A percentile compares a stretch with the other conserved stretches of the same genome.
Conservation (phyloP, 768 basidiomycete genomes). For the Suillus cothurnatus region DNA sequence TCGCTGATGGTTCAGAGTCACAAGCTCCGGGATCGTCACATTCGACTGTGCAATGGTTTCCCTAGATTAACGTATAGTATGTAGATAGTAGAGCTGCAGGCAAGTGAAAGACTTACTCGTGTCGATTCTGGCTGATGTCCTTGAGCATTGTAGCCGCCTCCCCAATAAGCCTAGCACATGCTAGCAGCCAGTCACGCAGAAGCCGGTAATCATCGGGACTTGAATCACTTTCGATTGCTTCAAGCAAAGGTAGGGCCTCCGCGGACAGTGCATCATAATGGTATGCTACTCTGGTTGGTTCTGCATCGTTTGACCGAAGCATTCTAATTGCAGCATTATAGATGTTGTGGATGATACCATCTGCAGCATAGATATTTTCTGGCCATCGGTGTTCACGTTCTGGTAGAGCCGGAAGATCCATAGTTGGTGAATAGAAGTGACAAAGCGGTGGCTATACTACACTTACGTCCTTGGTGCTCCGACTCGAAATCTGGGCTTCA, state of each 20-base stretch:
- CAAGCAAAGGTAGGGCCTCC: neutral
- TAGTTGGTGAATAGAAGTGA: neutral
- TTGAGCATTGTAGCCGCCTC: neutral
- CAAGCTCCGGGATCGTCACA: conserved; percentile 6
- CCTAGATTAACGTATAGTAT: too few species aligned
- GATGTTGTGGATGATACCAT: neutral
- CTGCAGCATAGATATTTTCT: neutral
- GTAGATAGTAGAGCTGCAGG: neutral
- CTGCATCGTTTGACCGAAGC: neutral
- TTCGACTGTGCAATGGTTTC: neutral
- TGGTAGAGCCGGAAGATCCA: neutral
- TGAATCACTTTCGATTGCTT: neutral
- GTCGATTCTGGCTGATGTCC: neutral
- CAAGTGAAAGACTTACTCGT: neutral
- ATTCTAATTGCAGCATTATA: neutral
- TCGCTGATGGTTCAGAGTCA: conserved; percentile 1
- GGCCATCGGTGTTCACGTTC: neutral
- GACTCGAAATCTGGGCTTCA: too few species aligned
- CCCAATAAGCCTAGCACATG: neutral
- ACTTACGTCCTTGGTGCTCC: too few species aligned
- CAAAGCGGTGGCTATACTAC: neutral
- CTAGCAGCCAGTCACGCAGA: neutral
- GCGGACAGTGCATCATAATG: neutral
- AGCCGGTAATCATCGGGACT: neutral
- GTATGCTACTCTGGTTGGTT: neutral